A percentile compares a stretch with the other conserved stretches of the same genome.
phyloP scores from a whole-genome alignment of 2,329 filamentous ascomycete genomes.

The Huntiella savannae region DNA sequence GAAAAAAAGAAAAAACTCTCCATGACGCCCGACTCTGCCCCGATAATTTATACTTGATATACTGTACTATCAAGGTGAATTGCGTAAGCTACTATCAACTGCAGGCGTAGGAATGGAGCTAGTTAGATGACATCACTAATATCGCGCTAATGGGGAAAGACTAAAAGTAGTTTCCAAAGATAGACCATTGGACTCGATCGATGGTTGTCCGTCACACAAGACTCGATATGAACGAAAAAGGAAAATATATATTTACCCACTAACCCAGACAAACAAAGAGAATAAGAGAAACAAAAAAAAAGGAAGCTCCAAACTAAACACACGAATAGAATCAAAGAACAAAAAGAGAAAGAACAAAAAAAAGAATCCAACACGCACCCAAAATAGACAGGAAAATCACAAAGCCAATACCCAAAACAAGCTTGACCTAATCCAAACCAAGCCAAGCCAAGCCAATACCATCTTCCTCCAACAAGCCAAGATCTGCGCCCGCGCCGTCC shows the following conservation, averaged over 20 bases:
- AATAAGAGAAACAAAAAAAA: conserved; percentile 2
- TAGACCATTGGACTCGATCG: conserved; percentile 1
- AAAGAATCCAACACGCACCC: background rate
- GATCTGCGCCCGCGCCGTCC: too few relatives aligned
- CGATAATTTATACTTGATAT: too few relatives aligned
- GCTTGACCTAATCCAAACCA: background rate
- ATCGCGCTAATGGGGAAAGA: background rate
- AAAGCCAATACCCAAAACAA: conserved; percentile 1
- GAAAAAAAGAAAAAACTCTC: too few relatives aligned
- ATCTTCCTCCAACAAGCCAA: too few relatives aligned
- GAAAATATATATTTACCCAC: conserved; percentile 1
- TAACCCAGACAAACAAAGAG: conserved; percentile 2
- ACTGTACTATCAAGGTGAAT: too few relatives aligned
- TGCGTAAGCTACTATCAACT: too few relatives aligned
- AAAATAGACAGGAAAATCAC: background rate
- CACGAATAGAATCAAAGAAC: conserved; percentile 1
- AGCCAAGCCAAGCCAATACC: background rate
- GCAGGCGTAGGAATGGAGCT: too few relatives aligned
- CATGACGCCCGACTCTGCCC: too few relatives aligned
- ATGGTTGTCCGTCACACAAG: background rate
- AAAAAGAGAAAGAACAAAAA: background rate
- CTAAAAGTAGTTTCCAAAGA: conserved; percentile 2
- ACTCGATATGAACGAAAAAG: background rate
- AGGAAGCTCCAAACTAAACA: background rate
- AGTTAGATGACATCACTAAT: too few relatives aligned